phyloP scores from a whole-genome alignment of 2,329 filamentous ascomycete genomes.

The Botryotinia calthae region DNA sequence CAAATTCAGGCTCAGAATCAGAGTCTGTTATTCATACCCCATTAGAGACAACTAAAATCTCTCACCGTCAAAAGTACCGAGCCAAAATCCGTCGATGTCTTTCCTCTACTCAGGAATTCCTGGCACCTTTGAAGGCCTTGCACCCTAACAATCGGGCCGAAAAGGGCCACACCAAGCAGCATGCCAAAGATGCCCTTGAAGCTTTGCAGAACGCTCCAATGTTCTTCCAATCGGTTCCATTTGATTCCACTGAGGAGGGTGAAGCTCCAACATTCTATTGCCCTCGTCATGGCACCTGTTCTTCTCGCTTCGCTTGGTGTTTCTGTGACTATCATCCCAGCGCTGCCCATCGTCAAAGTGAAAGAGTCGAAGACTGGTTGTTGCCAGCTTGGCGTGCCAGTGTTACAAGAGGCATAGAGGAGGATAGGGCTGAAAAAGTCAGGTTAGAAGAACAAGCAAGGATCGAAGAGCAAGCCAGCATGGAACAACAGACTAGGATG shows the following conservation, averaged over 20 bases:
- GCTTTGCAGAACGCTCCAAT: neutral
- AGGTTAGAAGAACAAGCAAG: neutral
- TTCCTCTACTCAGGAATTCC: conserved; percentile 6
- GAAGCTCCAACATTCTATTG: conserved; percentile 1
- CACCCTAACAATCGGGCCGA: conserved; percentile 14
- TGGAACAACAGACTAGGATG: neutral
- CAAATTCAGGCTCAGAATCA: neutral
- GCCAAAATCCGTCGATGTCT: neutral
- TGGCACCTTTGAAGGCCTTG: conserved; percentile 2
- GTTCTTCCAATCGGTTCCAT: neutral
- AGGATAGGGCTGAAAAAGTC: neutral
- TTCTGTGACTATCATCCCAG: neutral
- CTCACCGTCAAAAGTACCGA: neutral
- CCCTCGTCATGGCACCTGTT: neutral
- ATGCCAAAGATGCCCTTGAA: neutral
- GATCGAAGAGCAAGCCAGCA: neutral
- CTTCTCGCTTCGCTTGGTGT: neutral
- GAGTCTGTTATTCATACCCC: neutral
- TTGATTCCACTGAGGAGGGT: neutral
- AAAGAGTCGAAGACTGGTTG: neutral
- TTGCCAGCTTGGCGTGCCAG: neutral
- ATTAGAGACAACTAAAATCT: neutral
- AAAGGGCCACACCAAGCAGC: conserved; percentile 2
- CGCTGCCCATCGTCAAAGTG: neutral
- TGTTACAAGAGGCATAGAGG: neutral